phyloP scores from a whole-genome alignment of 2,329 filamentous ascomycete species.

The Scolecobasidium constrictum region DNA sequence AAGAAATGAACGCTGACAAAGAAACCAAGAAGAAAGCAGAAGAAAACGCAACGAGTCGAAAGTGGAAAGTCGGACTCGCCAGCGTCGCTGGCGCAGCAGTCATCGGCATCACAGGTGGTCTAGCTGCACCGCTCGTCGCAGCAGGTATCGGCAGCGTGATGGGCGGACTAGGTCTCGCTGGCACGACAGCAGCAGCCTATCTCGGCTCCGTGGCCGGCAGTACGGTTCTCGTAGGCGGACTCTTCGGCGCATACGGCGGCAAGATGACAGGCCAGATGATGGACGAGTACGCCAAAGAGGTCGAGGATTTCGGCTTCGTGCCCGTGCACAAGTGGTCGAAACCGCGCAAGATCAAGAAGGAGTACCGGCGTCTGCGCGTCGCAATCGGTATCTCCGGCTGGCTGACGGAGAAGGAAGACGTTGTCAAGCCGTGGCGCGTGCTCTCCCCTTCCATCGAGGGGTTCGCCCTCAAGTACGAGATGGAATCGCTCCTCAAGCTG shows the following conservation, averaged over 20 bases:
- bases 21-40: slow-evolving; percentile 64
- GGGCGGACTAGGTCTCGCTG: slow-evolving; percentile 63
- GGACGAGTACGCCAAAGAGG: slow-evolving; percentile 75
- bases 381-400: slow-evolving; percentile 77
- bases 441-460: slow-evolving; percentile 64
- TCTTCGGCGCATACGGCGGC: slow-evolving; percentile 87
- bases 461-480: slow-evolving; percentile 77
- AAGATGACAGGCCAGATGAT: slow-evolving; percentile 78
- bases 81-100: slow-evolving; percentile 79
- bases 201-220: slow-evolving; percentile 73
- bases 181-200: slow-evolving; percentile 64
- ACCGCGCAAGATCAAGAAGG: slow-evolving; percentile 39
- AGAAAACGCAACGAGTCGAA: slow-evolving; percentile 51
- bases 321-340: slow-evolving; percentile 51
- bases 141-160: slow-evolving; percentile 72
- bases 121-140: slow-evolving; percentile 66
- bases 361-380: slow-evolving; percentile 52
- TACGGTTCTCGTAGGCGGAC: slow-evolving; percentile 64
- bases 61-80: slow-evolving; percentile 77
- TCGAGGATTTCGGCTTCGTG: slow-evolving; percentile 81
- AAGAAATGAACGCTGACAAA: slow-evolving; percentile 63
- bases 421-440: slow-evolving; percentile 67
- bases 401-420: slow-evolving; percentile 60
- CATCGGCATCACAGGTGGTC: slow-evolving; percentile 70
- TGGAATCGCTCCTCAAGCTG: slow-evolving; percentile 64